Evolutionary conservation across 805 yeast genomes (phyloP), one percentile per base, ranked within the genome.

Genomic region (Barnettozyma populi): DNA sequence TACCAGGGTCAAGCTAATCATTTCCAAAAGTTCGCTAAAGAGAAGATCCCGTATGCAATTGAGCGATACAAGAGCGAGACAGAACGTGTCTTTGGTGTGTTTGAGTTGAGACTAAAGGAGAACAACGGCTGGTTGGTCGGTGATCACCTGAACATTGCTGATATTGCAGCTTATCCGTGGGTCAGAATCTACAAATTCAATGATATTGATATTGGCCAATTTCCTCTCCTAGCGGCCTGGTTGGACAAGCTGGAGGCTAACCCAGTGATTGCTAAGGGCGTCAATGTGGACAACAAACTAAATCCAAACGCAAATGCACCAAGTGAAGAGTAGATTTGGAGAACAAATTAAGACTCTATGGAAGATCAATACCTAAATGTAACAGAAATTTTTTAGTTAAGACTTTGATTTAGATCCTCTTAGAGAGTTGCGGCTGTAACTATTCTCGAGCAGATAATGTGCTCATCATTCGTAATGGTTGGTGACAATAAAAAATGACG

Each of bases 121-220:
- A 80, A 74, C 55, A 65, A 66, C 27, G 84, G 82, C 2, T 84
- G 65, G 64, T 65, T 82, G 23, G 86, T 80, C 44, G 85, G 86
- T 38, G 76, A 76, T 52, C 78, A 75, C 44, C 57, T 81, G 43
- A 69, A 81, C 13, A 72, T 79, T 52, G 86, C 85, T 5, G 90
- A 84, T 61, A 62, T 80, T 41, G 69, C 71, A 9, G 60, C 70
- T 5, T 70, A 63, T 51, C 71, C 78, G 3, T 79, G 84, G 85
- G 66, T 72, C 24, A 53, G 47, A 25, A 25, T 27, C 18, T 24
- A 46, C 41, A 43, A 18, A 0, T 5, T 11, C 3, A 24, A 51
- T 21, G 57, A 57, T 2, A 63, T 73, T 45, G 73, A 69, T 44
- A 36, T 69, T n/a, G 55, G 57, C 0, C 60, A 69, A 31, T 75